A percentile compares a stretch with the other conserved stretches of the same genome.
phyloP scores from a whole-genome alignment of 352 stramenopile genomes.

The Phytophthora lateralis region DNA sequence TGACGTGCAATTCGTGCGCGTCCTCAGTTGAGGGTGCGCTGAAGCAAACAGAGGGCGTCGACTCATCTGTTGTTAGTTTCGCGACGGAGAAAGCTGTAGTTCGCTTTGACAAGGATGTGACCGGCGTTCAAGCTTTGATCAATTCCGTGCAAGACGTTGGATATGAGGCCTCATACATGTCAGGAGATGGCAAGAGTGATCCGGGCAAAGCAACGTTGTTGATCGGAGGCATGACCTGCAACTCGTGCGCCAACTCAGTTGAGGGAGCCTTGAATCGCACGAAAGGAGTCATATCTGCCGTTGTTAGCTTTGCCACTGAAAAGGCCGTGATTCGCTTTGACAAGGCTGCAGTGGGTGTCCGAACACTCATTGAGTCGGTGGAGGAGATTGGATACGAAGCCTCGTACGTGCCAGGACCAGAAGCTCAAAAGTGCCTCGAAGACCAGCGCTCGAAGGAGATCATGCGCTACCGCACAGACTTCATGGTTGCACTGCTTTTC shows the following conservation, averaged over 20 bases:
- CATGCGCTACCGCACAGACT: conserved; percentile 66
- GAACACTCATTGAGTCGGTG: conserved; percentile 82
- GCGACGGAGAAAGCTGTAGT: conserved; percentile 80
- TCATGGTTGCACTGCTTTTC: conserved; percentile 87
- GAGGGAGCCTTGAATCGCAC: conserved; percentile 68
- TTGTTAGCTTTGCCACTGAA: conserved; percentile 85
- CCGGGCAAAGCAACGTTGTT: conserved; percentile 56
- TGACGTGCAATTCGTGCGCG: conserved; percentile 91
- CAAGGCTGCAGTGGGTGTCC: conserved; percentile 62
- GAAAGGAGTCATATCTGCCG: conserved; percentile 66
- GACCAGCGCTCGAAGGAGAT: conserved; percentile 78
- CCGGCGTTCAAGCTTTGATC: conserved; percentile 73
- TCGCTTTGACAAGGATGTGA: conserved; percentile 61
- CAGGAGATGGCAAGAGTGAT: conserved; percentile 69
- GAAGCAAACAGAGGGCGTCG: conserved; percentile 62
- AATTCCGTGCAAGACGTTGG: conserved; percentile 69
- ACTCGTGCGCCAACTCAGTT: conserved; percentile 88
- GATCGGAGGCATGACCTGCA: conserved; percentile 90
- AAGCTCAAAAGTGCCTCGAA: conserved; percentile 71
- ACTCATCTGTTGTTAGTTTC: conserved; percentile 70
- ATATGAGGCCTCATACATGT: conserved; percentile 35
- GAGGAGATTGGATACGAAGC: conserved; percentile 46
- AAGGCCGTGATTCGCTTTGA: conserved; percentile 74
- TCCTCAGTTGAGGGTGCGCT: conserved; percentile 82
- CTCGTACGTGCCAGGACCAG: conserved; percentile 38